Conservation (phyloP, 2,329 filamentous ascomycete species). For the Penicillium italicum region DNA sequence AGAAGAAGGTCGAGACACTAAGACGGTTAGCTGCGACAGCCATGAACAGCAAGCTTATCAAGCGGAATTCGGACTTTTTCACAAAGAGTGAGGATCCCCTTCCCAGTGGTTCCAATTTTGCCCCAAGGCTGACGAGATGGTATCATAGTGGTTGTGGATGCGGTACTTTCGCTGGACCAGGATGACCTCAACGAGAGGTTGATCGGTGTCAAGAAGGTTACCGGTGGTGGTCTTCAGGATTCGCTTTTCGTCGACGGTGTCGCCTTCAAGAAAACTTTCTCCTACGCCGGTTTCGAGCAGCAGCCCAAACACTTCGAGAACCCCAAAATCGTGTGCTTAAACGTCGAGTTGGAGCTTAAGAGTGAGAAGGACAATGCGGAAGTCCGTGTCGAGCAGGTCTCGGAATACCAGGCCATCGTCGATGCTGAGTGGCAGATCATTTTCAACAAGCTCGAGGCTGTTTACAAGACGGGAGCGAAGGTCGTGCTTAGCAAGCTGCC, state of each 20-base stretch:
- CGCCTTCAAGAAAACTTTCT: constrained; percentile 99
- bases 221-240: constrained; percentile 90
- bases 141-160: constrained; percentile 85
- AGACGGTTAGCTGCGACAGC: constrained; percentile 87
- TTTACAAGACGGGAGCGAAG: constrained; percentile 92
- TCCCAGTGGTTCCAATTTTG: not conserved
- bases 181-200: constrained; percentile 96
- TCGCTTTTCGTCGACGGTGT: constrained; percentile 97
- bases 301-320: constrained; percentile 93
- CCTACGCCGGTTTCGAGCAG: constrained; percentile 98
- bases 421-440: constrained; percentile 99
- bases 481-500: constrained; percentile 95
- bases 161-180: constrained; percentile 91
- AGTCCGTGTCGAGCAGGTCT: constrained; percentile 95
- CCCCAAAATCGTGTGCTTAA: constrained; percentile 95
- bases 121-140: constrained; percentile 15
- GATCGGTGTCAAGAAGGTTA: constrained; percentile 98
- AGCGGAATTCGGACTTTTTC: constrained; percentile 94
- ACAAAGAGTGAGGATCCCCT: constrained; percentile 71
- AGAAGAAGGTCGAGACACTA: constrained; percentile 83
- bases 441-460: constrained; percentile 96
- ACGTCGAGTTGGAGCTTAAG: constrained; percentile 97
- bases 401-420: constrained; percentile 98
- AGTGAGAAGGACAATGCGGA: constrained; percentile 99
- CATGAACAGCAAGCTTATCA: constrained; percentile 99